Percentiles rank a stretch among this genome's conserved stretches.
Evolutionary conservation across 306 rosid species (phyloP).

Genomic region (Quillaja saponaria): DNA sequence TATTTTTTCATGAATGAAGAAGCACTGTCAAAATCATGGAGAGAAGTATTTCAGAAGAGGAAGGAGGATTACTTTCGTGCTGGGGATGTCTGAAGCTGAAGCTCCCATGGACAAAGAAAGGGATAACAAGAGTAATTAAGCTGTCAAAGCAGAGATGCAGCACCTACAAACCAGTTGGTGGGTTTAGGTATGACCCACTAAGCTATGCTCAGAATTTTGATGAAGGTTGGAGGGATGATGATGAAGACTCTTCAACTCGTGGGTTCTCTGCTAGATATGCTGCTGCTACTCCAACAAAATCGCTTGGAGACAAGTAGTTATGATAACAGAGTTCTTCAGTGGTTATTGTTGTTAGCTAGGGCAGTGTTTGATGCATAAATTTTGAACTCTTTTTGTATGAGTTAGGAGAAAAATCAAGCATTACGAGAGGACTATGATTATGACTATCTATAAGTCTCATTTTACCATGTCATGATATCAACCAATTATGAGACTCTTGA

Average conservation of each 20-base stretch:
- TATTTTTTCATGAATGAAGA: conserved; percentile 32
- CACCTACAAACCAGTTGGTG: conserved; percentile 34
- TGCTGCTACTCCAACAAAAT: conserved; percentile 48
- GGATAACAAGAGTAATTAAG: background rate
- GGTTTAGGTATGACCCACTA: conserved; percentile 61
- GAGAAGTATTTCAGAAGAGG: conserved; percentile 25
- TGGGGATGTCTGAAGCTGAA: conserved; percentile 63
- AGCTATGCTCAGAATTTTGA: conserved; percentile 84
- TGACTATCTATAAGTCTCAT: no score
- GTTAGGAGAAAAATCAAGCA: no score
- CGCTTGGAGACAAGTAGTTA: conserved; percentile 32
- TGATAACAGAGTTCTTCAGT: no score
- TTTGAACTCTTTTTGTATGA: no score
- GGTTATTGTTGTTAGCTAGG: no score
- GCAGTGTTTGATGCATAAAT: no score
- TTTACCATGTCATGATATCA: no score
- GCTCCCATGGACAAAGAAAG: conserved; percentile 52
- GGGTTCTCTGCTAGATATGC: conserved; percentile 72
- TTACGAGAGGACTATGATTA: no score
- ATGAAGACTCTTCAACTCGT: conserved; percentile 34
- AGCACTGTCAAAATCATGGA: conserved; percentile 41
- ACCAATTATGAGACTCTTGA: no score
- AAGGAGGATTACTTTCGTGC: conserved; percentile 48
- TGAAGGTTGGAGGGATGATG: conserved; percentile 51
- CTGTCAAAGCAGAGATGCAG: background rate